Base-by-base conservation (phyloP, 495 filamentous ascomycete species). In the Clavariopsis aquatica region DNA sequence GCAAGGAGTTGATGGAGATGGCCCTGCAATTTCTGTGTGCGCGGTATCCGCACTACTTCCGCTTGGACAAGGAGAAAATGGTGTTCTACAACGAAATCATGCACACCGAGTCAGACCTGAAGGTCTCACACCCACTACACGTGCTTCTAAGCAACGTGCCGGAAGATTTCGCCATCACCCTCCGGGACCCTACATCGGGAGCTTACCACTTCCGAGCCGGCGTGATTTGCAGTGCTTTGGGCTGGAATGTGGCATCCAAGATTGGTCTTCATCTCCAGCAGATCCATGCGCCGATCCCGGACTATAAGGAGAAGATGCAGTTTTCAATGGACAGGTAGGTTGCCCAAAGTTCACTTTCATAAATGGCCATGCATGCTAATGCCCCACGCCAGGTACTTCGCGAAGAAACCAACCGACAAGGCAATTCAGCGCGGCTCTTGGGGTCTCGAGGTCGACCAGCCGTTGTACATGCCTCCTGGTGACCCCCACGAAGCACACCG, bases 1-100 rank as follows among this genome's bases (percentile, higher is more conserved):
- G 87, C 73, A 94, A 92, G 70, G 92, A 96, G 71, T 76, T 94
- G 19, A 95, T 96, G 92, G 92, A 96, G 74, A 90, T 93, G 85
- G 82, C 81, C 7, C 66, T 96, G 13, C 89, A 93, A 65, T 96
- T 93, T 69, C 75, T 92, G 27, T 88, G 84, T 64, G 81, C 85
- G 23, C 84, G 92, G 0, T 96, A 96, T 68, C 92, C 92, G 5
- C 84, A 85, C 26, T 86, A 89, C 72, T 96, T 96, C 75, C 78
- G 79, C 0, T 75, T 96, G 0, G 79, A 79, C 38, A 69, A 72
- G 4, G 83, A 87, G 64, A 82, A 84, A 4, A 80, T 80, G 28
- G 73, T 85, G 27, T 83, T 96, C 56, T 78, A 85, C 60, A 96
- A 96, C 73, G 69, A 69, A 29, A 88, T 96, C 52, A 82, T 96